These are phyloP conservation scores for Infundibulicybe gibba DNA, from an alignment of 768 basidiomycete species.

Conservation along the genomic window DNA sequence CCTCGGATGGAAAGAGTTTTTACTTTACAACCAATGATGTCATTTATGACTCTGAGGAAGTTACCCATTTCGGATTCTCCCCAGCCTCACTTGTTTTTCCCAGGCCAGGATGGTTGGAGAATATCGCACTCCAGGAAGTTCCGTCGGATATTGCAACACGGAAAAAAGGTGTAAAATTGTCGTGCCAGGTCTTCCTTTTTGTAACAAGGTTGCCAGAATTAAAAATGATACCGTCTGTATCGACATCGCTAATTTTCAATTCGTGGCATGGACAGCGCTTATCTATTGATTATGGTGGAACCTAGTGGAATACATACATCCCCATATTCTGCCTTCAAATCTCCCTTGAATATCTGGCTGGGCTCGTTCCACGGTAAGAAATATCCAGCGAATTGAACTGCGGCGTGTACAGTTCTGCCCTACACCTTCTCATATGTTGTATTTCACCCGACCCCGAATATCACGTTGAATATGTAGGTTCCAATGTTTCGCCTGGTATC, in stretches of 20 bases:
- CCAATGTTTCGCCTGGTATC: too few species aligned
- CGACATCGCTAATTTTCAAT: conserved; percentile 38
- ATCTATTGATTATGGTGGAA: conserved; percentile 53
- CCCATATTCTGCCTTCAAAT: conserved; percentile 47
- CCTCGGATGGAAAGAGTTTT: too few species aligned
- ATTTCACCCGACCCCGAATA: too few species aligned
- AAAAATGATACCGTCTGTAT: conserved; percentile 66
- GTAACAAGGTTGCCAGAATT: conserved; percentile 61
- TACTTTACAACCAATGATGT: conserved; percentile 71
- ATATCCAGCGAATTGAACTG: too few species aligned
- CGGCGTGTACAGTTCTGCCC: too few species aligned
- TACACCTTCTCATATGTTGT: too few species aligned
- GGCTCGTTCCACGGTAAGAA: too few species aligned
- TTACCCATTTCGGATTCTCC: too few species aligned
- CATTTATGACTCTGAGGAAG: conserved; percentile 45
- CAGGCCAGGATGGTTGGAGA: too few species aligned
- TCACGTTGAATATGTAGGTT: too few species aligned
- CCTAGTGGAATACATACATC: conserved; percentile 41
- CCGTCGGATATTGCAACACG: conserved; percentile 63
- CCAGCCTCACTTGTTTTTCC: too few species aligned
- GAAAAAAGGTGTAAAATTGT: conserved; percentile 60
- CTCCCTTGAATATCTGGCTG: conserved; percentile 49
- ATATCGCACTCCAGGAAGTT: too few species aligned
- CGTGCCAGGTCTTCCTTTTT: conserved; percentile 39
- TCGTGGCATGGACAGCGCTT: conserved; percentile 61